phyloP scores from a whole-genome alignment of 257 asterid species.

The Scutellaria baicalensis region DNA sequence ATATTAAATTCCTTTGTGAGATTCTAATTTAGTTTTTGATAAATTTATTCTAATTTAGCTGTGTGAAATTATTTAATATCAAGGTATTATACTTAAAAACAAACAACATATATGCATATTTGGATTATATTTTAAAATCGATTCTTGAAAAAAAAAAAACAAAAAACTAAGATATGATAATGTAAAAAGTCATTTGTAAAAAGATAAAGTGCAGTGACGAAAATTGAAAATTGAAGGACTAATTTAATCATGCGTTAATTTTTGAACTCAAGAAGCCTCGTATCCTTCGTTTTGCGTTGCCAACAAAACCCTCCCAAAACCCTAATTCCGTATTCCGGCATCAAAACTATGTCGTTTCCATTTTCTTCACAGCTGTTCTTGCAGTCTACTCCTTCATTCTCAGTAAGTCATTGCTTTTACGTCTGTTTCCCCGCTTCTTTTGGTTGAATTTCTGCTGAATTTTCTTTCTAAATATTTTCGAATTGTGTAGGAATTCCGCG shows the following conservation, averaged over 20 bases:
- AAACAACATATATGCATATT: too few species aligned
- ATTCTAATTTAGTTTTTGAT: neutral
- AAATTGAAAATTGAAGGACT: too few species aligned
- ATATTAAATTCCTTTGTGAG: conserved; percentile 3
- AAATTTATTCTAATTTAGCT: too few species aligned
- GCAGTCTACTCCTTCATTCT: conserved; percentile 9
- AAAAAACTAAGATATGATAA: too few species aligned
- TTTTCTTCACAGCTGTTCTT: conserved; percentile 32
- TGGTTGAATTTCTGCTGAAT: neutral
- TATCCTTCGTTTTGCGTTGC: neutral
- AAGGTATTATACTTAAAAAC: too few species aligned
- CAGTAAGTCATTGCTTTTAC: conserved; percentile 26
- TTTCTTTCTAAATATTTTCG: neutral
- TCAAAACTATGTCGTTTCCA: conserved; percentile 26
- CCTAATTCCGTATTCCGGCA: conserved; percentile 11
- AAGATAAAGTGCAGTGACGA: too few species aligned
- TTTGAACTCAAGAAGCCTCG: too few species aligned
- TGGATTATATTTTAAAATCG: too few species aligned
- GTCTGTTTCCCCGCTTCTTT: neutral
- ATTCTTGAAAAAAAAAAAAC: too few species aligned
- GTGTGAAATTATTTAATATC: too few species aligned
- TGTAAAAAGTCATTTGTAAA: too few species aligned
- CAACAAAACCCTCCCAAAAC: conserved; percentile 26
- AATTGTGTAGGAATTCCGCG: conserved; percentile 31
- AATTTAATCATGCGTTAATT: too few species aligned